These are phyloP conservation scores for Umbelopsis sp. DNA, from an alignment of 371 early-diverging fungal species.

Conservation along the genomic window DNA sequence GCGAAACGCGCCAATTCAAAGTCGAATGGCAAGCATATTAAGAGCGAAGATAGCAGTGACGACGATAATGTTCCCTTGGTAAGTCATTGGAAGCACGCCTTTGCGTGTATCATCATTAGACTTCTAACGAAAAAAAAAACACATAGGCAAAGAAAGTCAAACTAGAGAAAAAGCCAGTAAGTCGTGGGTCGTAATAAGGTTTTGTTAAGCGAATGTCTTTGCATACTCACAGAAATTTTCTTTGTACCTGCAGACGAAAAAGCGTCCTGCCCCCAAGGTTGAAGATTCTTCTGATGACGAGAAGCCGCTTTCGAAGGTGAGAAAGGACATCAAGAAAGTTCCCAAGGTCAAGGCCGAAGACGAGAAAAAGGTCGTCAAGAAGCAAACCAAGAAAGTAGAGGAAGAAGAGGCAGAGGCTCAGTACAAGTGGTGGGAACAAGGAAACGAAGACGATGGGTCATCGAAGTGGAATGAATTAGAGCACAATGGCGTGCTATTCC, in stretches of 20 bases:
- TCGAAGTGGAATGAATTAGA: slow-evolving; percentile 87
- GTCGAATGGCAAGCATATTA: slow-evolving; percentile 21
- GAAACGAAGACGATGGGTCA: slow-evolving; percentile 38
- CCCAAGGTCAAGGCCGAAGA: slow-evolving; percentile 35
- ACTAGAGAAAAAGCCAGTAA: slow-evolving; percentile 23
- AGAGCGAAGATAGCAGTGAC: slow-evolving; percentile 19
- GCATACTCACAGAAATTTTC: slow-evolving; percentile 19
- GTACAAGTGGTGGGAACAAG: slow-evolving; percentile 62
- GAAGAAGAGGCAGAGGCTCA: slow-evolving; percentile 39
- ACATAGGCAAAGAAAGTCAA: slow-evolving; percentile 22
- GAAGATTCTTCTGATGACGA: slow-evolving; percentile 7
- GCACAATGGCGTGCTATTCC: slow-evolving; percentile 91
- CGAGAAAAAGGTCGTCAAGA: slow-evolving; percentile 38
- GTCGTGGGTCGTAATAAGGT: slow-evolving; percentile 22
- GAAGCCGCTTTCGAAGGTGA: slow-evolving; percentile 22
- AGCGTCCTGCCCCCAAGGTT: slow-evolving; percentile 27
- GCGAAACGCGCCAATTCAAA: slow-evolving; percentile 25
- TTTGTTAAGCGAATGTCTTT: slow-evolving; percentile 16
- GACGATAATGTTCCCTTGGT: slow-evolving; percentile 33
- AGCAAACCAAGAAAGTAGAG: slow-evolving; percentile 53
- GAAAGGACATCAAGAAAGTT: slow-evolving; percentile 35
- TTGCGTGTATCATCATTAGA: too few relatives aligned
- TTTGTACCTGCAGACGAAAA: slow-evolving; percentile 21
- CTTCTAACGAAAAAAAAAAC: too few relatives aligned
- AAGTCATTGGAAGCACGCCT: slow-evolving; percentile 4